Evolutionary conservation across 495 filamentous ascomycete species (phyloP), one percentile per base, ranked within the genome.

Genomic region (Hyaloscypha finlandica): DNA sequence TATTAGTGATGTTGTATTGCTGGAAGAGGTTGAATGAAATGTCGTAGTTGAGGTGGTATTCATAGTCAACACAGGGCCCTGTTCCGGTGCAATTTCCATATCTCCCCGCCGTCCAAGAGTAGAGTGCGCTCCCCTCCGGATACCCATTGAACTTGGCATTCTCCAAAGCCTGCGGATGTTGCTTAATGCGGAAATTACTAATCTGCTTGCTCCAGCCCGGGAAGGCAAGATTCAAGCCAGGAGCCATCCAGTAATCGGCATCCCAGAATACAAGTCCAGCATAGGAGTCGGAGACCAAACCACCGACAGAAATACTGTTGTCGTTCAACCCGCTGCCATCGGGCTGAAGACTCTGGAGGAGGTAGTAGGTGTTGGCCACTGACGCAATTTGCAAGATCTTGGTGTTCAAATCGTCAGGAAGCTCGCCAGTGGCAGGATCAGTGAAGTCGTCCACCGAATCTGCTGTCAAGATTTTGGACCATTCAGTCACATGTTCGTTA

Each of bases 1-100:
- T 82, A 8, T 83, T 80, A 1, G 82, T 83, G 12, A 77, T 80
- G 29, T 77, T 71, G 53, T 77, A 81, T 56, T 84, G 79, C 66
- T 87, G 82, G 73, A 78, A 75, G 12, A 85, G 66, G 51, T 81
- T 77, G 29, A 90, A 77, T 0, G 87, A 87, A 74, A 94, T 92
- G 68, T 92, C 91, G 9, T 88, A 88, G 70, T 93, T 93, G 60
- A 88, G 63, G 71, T 88, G 85, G 68, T 88, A 88, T 71, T 88
- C 82, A 70, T 88, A 88, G 70, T 87, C 83, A 32, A 81, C 81
- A 71, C 85, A 87, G 11, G 85, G 86, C 1, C 85, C 85, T 1
- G 83, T 85, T 3, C 77, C 83, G 6, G 85, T 88, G 66, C 85
- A 87, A 65, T 88, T 88, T 6, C 85, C 85, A 68, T 78, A 86